Percentiles rank a stretch among this genome's conserved stretches.
phyloP scores from a whole-genome alignment of 306 rosid genomes.

The Carpinus fangiana region DNA sequence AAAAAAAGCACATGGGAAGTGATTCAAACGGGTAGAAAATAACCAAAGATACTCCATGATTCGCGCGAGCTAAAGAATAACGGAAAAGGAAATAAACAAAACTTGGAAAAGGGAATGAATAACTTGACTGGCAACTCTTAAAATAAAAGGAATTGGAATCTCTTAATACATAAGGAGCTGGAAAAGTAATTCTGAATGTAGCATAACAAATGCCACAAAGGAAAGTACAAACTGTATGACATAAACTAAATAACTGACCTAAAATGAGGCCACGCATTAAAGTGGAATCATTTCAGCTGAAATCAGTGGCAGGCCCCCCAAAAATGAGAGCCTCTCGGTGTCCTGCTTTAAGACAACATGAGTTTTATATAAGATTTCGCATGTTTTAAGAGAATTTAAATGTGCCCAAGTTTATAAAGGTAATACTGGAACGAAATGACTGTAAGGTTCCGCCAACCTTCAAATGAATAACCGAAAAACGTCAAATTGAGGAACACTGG shows the following conservation, averaged over 20 bases:
- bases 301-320: constrained; percentile 69
- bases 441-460: constrained; percentile 40
- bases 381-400: constrained; percentile 39
- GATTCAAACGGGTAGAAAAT: constrained; percentile 14
- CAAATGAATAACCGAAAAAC: constrained; percentile 31
- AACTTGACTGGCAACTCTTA: constrained; percentile 35
- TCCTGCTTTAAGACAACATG: constrained; percentile 76
- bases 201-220: constrained; percentile 55
- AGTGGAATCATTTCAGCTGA: constrained; percentile 77
- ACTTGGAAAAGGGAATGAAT: constrained; percentile 9
- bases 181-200: constrained; percentile 47
- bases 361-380: constrained; percentile 61
- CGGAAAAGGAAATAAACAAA: constrained; percentile 5
- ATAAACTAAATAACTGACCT: constrained; percentile 70
- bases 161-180: constrained; percentile 37
- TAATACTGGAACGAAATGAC: constrained; percentile 60
- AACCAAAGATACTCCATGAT: constrained; percentile 18
- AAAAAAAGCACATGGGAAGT: constrained; percentile 9
- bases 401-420: constrained; percentile 57
- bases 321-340: constrained; percentile 66
- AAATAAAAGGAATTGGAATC: constrained; percentile 40
- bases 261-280: constrained; percentile 74
- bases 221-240: constrained; percentile 45
- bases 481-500: constrained; percentile 7
- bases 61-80: constrained; percentile 15